These are phyloP conservation scores for Trichoderma orchidacearum DNA, from an alignment of 495 filamentous ascomycete species.

Conservation along the genomic window DNA sequence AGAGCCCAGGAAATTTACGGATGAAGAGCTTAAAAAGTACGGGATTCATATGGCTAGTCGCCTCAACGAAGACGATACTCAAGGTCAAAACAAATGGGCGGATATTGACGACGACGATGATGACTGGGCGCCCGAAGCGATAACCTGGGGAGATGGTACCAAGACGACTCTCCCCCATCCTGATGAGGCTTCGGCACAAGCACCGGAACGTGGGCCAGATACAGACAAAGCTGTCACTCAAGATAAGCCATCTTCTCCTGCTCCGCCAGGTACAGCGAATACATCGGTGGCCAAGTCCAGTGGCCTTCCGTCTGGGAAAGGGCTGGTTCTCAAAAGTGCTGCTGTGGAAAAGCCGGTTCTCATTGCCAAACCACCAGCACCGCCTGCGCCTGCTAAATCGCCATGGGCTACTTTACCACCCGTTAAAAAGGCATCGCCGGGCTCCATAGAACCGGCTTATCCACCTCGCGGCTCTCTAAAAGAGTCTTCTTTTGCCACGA, in stretches of 20 bases:
- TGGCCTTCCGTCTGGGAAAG: constrained; percentile 29
- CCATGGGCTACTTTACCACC: constrained; percentile 83
- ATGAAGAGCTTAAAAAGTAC: constrained; percentile 91
- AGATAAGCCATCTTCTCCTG: constrained; percentile 25
- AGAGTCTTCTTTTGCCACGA: constrained; percentile 16
- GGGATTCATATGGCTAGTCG: constrained; percentile 93
- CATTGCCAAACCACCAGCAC: constrained; percentile 62
- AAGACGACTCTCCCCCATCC: constrained; percentile 68
- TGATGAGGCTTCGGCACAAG: constrained; percentile 30
- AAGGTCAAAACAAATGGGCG: constrained; percentile 82
- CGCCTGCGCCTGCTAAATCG: constrained; percentile 66
- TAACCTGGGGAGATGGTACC: constrained; percentile 95
- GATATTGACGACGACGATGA: constrained; percentile 99
- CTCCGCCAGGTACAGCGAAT: constrained; percentile 15
- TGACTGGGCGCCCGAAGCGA: constrained; percentile 91
- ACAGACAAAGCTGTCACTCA: constrained; percentile 7
- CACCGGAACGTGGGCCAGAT: constrained; percentile 22
- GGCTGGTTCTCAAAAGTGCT: constrained; percentile 51
- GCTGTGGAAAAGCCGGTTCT: constrained; percentile 61
- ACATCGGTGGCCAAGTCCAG: constrained; percentile 25
- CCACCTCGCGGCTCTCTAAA: background rate
- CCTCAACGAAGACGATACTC: constrained; percentile 66
- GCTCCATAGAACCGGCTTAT: constrained; percentile 32
- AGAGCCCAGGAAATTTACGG: constrained; percentile 83
- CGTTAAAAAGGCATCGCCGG: constrained; percentile 65